Percentiles rank a stretch among this genome's conserved stretches.
Conservation (phyloP, 2,329 filamentous ascomycete genomes). For the Teratosphaeria epicoccoides region DNA sequence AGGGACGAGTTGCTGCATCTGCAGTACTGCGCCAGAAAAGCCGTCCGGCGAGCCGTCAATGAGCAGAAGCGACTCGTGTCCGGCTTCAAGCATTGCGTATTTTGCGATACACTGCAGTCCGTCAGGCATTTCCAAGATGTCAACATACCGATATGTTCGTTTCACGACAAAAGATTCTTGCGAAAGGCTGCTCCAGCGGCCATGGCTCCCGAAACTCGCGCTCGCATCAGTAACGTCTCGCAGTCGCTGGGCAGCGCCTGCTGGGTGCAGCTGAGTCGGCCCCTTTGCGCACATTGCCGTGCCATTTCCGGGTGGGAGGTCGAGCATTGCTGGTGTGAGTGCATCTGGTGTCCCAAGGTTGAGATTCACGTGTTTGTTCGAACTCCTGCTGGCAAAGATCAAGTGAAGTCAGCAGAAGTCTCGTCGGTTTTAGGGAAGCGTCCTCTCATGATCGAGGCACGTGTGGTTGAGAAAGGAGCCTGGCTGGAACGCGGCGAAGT, state of each 20-base stretch:
- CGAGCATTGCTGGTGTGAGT: background rate
- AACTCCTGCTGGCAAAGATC: background rate
- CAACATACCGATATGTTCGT: background rate
- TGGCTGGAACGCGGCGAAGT: background rate
- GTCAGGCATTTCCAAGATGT: background rate
- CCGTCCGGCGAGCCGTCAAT: constrained; percentile 13
- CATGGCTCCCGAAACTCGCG: background rate
- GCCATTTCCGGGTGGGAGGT: background rate
- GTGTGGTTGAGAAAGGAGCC: background rate
- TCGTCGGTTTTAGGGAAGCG: background rate
- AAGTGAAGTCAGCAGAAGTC: background rate
- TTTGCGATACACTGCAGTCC: constrained; percentile 12
- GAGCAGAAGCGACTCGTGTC: constrained; percentile 12
- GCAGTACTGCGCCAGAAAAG: constrained; percentile 15
- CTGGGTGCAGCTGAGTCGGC: background rate
- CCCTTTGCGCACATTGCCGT: constrained; percentile 1
- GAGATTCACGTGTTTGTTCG: background rate
- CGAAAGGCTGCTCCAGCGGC: background rate
- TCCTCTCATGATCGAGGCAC: background rate
- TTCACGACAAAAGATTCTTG: constrained; percentile 1
- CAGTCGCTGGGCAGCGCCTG: background rate
- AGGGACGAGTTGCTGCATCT: constrained; percentile 11
- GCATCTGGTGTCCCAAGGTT: constrained; percentile 1
- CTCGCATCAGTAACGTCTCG: background rate
- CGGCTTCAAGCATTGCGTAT: constrained; percentile 16